Evolutionary conservation across 257 asterid species (phyloP).

Genomic region (Linderniella brevidens): DNA sequence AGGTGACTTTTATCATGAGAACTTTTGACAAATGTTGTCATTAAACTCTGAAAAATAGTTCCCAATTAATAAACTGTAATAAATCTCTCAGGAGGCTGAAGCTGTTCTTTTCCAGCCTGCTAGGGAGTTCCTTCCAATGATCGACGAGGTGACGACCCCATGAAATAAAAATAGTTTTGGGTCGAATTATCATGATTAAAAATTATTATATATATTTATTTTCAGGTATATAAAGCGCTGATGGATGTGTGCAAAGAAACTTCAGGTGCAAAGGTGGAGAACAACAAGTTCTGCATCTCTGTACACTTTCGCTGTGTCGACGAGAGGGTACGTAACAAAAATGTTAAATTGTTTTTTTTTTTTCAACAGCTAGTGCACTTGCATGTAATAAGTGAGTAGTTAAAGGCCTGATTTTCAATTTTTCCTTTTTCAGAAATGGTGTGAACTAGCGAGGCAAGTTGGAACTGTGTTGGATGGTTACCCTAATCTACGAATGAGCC

Average conservation of each 20-base stretch:
- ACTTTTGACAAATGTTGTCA: too few relatives aligned
- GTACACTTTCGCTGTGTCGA: constrained; percentile 94
- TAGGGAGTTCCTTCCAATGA: constrained; percentile 82
- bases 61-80: too few relatives aligned
- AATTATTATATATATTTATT: neutral
- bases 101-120: constrained; percentile 73
- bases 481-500: constrained; percentile 33
- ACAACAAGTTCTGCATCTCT: constrained; percentile 77
- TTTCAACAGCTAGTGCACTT: too few relatives aligned
- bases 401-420: too few relatives aligned
- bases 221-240: constrained; percentile 53
- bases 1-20: neutral
- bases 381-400: too few relatives aligned
- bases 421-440: constrained; percentile 41
- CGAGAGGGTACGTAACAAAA: constrained; percentile 44
- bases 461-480: constrained; percentile 36
- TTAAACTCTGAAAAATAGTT: too few relatives aligned
- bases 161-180: neutral
- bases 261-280: constrained; percentile 70
- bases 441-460: constrained; percentile 34
- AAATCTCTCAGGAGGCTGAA: constrained; percentile 32
- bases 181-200: neutral
- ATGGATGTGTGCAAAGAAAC: constrained; percentile 46
- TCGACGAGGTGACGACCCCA: constrained; percentile 37
- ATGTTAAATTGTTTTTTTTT: too few relatives aligned